Conservation (phyloP, 768 basidiomycete species). For the Obba rivulosa region DNA sequence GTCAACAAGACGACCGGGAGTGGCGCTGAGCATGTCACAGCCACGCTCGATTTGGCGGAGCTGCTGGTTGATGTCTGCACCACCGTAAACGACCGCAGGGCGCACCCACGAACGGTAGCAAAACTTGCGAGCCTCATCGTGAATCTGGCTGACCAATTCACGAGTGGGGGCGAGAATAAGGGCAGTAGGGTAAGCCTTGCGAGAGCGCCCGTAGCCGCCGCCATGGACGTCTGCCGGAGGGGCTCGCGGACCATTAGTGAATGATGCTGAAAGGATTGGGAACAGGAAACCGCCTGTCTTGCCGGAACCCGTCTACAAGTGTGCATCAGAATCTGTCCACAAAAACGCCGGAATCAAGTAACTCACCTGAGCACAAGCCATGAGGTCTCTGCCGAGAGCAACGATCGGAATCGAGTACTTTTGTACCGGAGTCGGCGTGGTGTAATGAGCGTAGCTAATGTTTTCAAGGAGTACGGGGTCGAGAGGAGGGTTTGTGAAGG, state of each 20-base stretch:
- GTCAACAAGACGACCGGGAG: conserved; percentile 97
- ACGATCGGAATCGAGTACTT: conserved; percentile 99
- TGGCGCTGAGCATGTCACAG: conserved; percentile 94
- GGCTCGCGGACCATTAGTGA: conserved; percentile 71
- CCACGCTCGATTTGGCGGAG: conserved; percentile 92
- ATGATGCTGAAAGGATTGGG: conserved; percentile 95
- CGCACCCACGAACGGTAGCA: conserved; percentile 99
- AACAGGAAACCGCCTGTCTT: conserved; percentile 99
- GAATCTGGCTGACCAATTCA: conserved; percentile 98
- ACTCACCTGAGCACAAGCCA: conserved; percentile 89
- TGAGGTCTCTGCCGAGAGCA: conserved; percentile 80
- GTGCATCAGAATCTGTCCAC: conserved; percentile 13
- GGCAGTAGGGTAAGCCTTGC: conserved; percentile 96
- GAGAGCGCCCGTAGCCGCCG: conserved; percentile 55
- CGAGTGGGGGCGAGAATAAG: conserved; percentile 97
- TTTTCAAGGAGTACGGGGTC: conserved; percentile 95
- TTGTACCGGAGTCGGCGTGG: conserved; percentile 96
- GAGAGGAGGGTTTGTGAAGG: conserved; percentile 85
- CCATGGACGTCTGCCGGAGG: conserved; percentile 49
- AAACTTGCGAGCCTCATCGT: conserved; percentile 98
- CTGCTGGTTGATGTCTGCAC: conserved; percentile 96
- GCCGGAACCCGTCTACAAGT: conserved; percentile 91
- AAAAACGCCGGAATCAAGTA: conserved; percentile 12
- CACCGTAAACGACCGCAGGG: conserved; percentile 98
- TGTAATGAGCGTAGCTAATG: conserved; percentile 88